Conservation (phyloP, 371 early-diverging fungal genomes). For the Phascolomyces articulosus region DNA sequence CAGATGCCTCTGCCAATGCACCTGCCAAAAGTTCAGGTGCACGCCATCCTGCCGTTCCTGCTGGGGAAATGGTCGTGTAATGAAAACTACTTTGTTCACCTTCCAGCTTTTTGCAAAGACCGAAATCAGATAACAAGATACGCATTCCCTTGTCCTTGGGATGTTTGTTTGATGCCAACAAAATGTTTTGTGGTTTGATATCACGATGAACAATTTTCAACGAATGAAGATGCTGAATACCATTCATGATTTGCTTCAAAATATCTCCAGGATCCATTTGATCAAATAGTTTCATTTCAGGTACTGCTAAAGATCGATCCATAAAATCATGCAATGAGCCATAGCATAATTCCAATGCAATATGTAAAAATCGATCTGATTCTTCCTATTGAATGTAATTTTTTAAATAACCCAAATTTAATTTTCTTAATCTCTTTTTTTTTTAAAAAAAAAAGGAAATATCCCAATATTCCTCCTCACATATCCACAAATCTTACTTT, state of each 20-base stretch:
- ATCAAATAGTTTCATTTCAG: slow-evolving; percentile 33
- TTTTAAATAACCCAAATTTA: no score
- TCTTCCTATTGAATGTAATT: slow-evolving; percentile 59
- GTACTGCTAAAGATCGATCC: slow-evolving; percentile 38
- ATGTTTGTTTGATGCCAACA: slow-evolving; percentile 69
- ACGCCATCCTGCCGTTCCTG: slow-evolving; percentile 97
- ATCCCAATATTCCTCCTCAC: no score
- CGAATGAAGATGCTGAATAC: slow-evolving; percentile 87
- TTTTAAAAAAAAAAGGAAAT: background rate
- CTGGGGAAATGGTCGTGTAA: slow-evolving; percentile 80
- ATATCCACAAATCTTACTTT: slow-evolving; percentile 37
- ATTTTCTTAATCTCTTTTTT: no score
- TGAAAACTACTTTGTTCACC: slow-evolving; percentile 94
- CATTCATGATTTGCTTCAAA: slow-evolving; percentile 79
- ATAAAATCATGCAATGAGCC: slow-evolving; percentile 73
- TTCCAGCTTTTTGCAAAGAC: slow-evolving; percentile 93
- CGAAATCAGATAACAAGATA: slow-evolving; percentile 96
- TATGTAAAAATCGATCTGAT: slow-evolving; percentile 90
- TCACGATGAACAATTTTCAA: slow-evolving; percentile 97
- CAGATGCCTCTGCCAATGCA: slow-evolving; percentile 28
- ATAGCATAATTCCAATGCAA: slow-evolving; percentile 91
- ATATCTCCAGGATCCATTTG: slow-evolving; percentile 55
- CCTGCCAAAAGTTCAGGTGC: slow-evolving; percentile 87
- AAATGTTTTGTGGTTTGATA: slow-evolving; percentile 92
- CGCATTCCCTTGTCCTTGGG: slow-evolving; percentile 49